phyloP scores from a whole-genome alignment of 1,284 basidiomycete genomes.

The Agaricales sp. region DNA sequence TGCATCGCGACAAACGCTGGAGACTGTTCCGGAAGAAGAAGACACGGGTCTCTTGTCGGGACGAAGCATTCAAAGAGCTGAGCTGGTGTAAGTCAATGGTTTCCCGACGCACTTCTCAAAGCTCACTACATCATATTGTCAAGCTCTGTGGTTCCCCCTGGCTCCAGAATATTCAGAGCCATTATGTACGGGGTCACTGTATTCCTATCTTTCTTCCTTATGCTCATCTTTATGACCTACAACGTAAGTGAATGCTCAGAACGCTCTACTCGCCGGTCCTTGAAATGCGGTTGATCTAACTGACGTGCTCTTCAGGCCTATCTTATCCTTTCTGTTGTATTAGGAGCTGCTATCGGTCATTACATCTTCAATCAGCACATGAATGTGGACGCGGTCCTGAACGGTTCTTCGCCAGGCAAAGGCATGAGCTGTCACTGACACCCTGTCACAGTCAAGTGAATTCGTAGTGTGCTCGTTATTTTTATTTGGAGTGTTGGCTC shows the following conservation, averaged over 20 bases:
- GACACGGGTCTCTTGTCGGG: conserved; percentile 49
- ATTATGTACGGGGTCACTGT: conserved; percentile 54
- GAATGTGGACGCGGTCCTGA: conserved; percentile 45
- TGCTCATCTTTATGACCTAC: conserved; percentile 85
- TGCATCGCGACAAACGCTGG: neutral
- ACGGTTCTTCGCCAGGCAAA: conserved; percentile 33
- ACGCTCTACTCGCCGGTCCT: conserved; percentile 11
- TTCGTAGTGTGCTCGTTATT: no score
- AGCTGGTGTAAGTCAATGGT: conserved; percentile 35
- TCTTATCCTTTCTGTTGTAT: conserved; percentile 61
- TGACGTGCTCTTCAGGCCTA: conserved; percentile 45
- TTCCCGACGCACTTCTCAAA: no score
- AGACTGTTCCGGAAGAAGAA: conserved; percentile 16
- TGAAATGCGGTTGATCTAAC: neutral
- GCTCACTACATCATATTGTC: no score
- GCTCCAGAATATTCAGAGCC: conserved; percentile 47
- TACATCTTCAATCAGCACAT: conserved; percentile 55
- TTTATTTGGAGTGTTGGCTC: no score
- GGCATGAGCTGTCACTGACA: conserved; percentile 53
- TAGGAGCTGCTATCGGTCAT: conserved; percentile 65
- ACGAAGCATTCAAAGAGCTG: conserved; percentile 22
- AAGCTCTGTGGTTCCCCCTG: conserved; percentile 39
- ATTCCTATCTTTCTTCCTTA: conserved; percentile 76
- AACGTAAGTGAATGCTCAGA: conserved; percentile 34
- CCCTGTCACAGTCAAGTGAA: neutral